Conservation (phyloP, 306 rosid species). For the Dryas alaskensis region DNA sequence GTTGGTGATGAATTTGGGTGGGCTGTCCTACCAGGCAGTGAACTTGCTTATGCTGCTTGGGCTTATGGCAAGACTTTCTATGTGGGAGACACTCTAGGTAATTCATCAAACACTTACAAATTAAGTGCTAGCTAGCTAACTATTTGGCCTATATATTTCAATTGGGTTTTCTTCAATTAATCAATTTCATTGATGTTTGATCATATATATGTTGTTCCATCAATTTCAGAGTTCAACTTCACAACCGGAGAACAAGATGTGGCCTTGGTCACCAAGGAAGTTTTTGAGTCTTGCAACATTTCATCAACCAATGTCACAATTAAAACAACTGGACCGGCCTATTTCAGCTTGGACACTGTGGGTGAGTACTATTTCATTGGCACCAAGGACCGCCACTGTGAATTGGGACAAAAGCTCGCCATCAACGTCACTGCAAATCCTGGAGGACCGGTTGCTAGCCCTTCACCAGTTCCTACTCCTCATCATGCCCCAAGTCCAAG, state of each 20-base stretch:
- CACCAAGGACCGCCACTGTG: conserved; percentile 37
- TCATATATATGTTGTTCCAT: not conserved
- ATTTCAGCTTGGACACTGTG: conserved; percentile 32
- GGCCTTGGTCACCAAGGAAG: conserved; percentile 38
- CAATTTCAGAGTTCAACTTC: conserved; percentile 44
- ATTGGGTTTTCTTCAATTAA: not conserved
- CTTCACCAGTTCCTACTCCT: conserved; percentile 21
- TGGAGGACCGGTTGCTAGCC: conserved; percentile 18
- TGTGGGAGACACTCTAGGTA: conserved; percentile 55
- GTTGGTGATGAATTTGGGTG: conserved; percentile 52
- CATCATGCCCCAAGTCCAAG: conserved; percentile 19
- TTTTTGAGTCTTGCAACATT: too few species aligned
- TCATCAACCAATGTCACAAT: too few species aligned
- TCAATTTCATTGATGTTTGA: not conserved
- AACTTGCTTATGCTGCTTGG: conserved; percentile 34
- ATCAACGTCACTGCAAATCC: conserved; percentile 32
- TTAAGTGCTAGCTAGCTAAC: too few species aligned
- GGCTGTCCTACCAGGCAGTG: conserved; percentile 42
- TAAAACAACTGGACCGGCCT: conserved; percentile 34
- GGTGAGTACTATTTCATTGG: conserved; percentile 50
- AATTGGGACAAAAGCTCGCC: conserved; percentile 38
- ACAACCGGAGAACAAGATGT: conserved; percentile 45
- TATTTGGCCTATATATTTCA: too few species aligned
- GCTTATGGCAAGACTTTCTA: conserved; percentile 37
- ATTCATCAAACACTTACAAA: not conserved